A percentile compares a stretch with the other conserved stretches of the same genome.
Conservation (phyloP, 2,329 filamentous ascomycete genomes). For the Alternaria postmessia region DNA sequence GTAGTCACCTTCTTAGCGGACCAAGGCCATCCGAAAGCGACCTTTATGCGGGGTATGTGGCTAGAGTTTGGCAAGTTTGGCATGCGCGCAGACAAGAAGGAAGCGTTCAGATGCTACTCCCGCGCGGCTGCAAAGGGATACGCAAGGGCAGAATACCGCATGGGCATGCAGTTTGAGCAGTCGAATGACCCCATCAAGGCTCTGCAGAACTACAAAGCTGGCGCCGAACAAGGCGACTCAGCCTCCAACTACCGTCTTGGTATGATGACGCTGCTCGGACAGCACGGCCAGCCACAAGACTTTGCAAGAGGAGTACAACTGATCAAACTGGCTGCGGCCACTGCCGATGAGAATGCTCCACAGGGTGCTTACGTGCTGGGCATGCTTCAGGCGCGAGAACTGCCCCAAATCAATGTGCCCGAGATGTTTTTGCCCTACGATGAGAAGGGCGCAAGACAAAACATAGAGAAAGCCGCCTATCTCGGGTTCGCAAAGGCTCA, state of each 20-base stretch:
- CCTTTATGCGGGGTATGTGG: slow-evolving; percentile 97
- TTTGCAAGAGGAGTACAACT: slow-evolving; percentile 79
- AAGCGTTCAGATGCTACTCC: slow-evolving; percentile 87
- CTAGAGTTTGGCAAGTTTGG: slow-evolving; percentile 97
- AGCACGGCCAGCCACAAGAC: slow-evolving; percentile 89
- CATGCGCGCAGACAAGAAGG: slow-evolving; percentile 88
- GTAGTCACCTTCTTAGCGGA: slow-evolving; percentile 90
- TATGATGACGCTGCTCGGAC: slow-evolving; percentile 96
- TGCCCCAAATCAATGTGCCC: slow-evolving; percentile 89
- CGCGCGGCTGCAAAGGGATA: slow-evolving; percentile 87
- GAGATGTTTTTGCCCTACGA: slow-evolving; percentile 75
- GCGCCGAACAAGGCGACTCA: slow-evolving; percentile 82
- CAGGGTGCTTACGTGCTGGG: slow-evolving; percentile 95
- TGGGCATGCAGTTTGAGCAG: slow-evolving; percentile 98
- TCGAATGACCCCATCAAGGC: slow-evolving; percentile 93
- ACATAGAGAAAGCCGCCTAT: slow-evolving; percentile 96
- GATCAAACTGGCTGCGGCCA: slow-evolving; percentile 82
- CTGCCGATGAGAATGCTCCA: slow-evolving; percentile 93
- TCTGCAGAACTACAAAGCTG: slow-evolving; percentile 86
- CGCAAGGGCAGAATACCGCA: slow-evolving; percentile 89
- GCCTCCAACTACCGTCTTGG: slow-evolving; percentile 87
- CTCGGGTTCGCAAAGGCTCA: slow-evolving; percentile 96
- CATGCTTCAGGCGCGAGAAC: slow-evolving; percentile 88
- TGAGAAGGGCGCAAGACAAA: slow-evolving; percentile 76
- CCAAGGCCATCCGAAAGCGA: slow-evolving; percentile 90